Evolutionary conservation across 768 basidiomycete genomes (phyloP), one percentile per base, ranked within the genome.

Genomic region (Suillus sp.): DNA sequence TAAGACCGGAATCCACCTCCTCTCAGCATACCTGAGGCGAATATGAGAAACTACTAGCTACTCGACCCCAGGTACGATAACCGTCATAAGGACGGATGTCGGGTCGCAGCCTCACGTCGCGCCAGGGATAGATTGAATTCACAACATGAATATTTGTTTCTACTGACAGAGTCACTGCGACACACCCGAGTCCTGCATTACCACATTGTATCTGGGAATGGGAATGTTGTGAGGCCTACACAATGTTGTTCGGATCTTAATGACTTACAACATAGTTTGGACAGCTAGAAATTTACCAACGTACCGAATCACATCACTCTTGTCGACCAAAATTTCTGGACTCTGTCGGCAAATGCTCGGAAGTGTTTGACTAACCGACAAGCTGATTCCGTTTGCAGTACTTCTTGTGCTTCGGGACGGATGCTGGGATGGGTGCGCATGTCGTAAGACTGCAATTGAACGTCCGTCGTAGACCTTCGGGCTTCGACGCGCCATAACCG

Each of bases 1-100:
- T 40, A 40, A 57, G 56, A 57, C 56, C 56, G 56, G 56, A 40
- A 57, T 57, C 38, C 50, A 18, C 27, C 50, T 51, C 50, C 10
- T 25, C 22, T n/a, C n/a, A n/a, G n/a, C n/a, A n/a, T n/a, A n/a
- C 37, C 55, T 37, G 25, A 56, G 37, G 55, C 54, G 54, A 27
- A 56, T 25, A 27, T 30, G 18, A 32, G 51, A 53, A 32, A 51
- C 27, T 20, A n/a, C n/a, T n/a, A n/a, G n/a, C n/a, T 22, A 3
- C 7, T 51, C 18, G 4, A 18, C 50, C 20, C 42, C 10, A 8
- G 48, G 3, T 16, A 8, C 14, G 47, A 48, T 48, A 16, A 25
- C 25, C 16, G 27, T 50, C 48, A 11, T 30, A 10, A 51, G 8
- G 27, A 51, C 30, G 30, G 27, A 51, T 51, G 10, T 53, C 30